Base-by-base conservation (phyloP, 2,329 filamentous ascomycete species). In the Exophiala sideris region DNA sequence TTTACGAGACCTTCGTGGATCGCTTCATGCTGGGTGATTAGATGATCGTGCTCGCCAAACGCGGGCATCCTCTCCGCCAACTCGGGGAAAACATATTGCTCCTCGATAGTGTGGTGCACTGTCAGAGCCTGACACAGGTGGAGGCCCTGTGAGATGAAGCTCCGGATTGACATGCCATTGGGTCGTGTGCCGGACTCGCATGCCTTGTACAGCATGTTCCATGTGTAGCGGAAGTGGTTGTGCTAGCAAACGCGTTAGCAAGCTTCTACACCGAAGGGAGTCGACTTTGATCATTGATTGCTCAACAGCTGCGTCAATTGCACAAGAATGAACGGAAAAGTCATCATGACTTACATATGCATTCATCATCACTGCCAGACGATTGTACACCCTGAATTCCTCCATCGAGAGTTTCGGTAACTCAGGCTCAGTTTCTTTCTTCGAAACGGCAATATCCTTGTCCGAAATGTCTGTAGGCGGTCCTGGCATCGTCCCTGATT, bases 71-170 rank as follows among this genome's bases (percentile, higher is more conserved):
- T 85, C 63, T 74, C 75, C 12, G 87, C 89, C 2, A 96, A 79
- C 1, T 85, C 66, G 1, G 91, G 91, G 70, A 95, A 96, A 38
- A 96, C 77, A 68, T 89, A 82, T 32, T 76, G 73, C 71, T 96
- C 90, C 69, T 95, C 91, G 65, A 95, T 91, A 53, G 73, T 75
- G 74, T 96, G 91, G 72, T 96, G 90, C 53, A 81, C 71, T 8
- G 82, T 79, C 12, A 96, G 82, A 55, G 87, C 80, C 11, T 78
- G 76, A 60, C 82, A 79, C 68, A 95, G 90, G 45, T 83, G 74
- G 12, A 88, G 75, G 21, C 85, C 88, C 20, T 79, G 75, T 62
- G 76, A 69, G 62, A 95, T 73, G 70, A 94, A 89, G 60, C 86
- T 79, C 24, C 80, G 79, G 11, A 89, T 79, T 0, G 85, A 83